Evolutionary conservation across 202 grass and related monocot genomes (phyloP).

Genomic region (Schoenoplectus triqueter): DNA sequence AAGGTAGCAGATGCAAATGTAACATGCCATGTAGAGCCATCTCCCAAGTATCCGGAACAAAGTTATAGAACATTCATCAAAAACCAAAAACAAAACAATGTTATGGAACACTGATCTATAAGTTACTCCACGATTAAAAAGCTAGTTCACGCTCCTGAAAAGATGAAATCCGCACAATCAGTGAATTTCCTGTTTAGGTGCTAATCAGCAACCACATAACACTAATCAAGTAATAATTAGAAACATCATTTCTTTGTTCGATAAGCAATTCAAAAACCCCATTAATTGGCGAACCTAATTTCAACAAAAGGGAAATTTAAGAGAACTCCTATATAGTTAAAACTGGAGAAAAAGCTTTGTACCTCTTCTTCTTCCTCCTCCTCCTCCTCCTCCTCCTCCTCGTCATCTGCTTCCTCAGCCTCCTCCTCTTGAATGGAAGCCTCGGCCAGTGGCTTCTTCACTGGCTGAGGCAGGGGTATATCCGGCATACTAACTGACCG

Average conservation of each 20-base stretch:
- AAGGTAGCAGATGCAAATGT: no score
- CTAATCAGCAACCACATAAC: conserved; percentile 2
- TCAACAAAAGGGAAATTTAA: neutral
- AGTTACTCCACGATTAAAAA: conserved; percentile 6
- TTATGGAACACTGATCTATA: neutral
- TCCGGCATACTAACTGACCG: conserved; percentile 83
- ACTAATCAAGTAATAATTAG: neutral
- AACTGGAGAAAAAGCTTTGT: neutral
- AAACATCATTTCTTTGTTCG: neutral
- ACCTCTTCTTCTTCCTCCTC: conserved; percentile 54
- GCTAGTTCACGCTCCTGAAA: neutral
- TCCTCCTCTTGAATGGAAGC: conserved; percentile 69
- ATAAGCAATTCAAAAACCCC: conserved; percentile 1
- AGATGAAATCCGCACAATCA: neutral
- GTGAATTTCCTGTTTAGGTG: neutral
- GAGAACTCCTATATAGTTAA: neutral
- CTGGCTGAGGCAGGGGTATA: conserved; percentile 52
- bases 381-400: conserved; percentile 33
- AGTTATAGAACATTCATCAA: neutral
- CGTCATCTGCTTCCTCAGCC: conserved; percentile 44
- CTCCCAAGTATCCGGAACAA: neutral
- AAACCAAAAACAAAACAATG: no score
- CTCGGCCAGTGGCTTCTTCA: conserved; percentile 41
- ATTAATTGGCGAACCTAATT: neutral
- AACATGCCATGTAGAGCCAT: neutral